These are phyloP conservation scores for Pseudozyma pruni DNA, from an alignment of 1,284 basidiomycete species.

Conservation along the genomic window DNA sequence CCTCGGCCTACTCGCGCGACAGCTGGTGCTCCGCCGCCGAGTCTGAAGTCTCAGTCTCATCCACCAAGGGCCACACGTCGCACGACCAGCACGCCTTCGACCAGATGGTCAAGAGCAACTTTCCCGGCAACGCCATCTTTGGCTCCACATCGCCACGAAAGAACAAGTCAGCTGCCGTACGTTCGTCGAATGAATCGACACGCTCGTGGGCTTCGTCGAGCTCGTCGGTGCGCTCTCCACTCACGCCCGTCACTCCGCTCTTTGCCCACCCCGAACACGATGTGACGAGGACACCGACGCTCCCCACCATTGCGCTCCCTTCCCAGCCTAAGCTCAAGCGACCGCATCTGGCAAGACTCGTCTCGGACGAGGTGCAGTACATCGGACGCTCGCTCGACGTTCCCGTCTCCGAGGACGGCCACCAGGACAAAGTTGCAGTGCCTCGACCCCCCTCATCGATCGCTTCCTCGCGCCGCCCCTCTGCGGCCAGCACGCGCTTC, in stretches of 20 bases:
- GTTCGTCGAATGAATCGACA: slow-evolving; percentile 24
- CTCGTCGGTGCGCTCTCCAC: slow-evolving; percentile 25
- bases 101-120: slow-evolving; percentile 17
- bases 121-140: slow-evolving; percentile 32
- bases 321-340: slow-evolving; percentile 6
- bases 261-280: slow-evolving; percentile 24
- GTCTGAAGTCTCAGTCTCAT: slow-evolving; percentile 15
- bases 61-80: slow-evolving; percentile 28
- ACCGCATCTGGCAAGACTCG: slow-evolving; percentile 16
- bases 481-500: slow-evolving; percentile 19
- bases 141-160: slow-evolving; percentile 42
- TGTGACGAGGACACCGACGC: slow-evolving; percentile 19
- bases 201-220: slow-evolving; percentile 23
- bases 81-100: slow-evolving; percentile 25
- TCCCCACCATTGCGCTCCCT: slow-evolving; percentile 9
- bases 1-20: slow-evolving; percentile 29
- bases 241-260: slow-evolving; percentile 14
- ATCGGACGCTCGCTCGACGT: slow-evolving; percentile 39
- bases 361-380: slow-evolving; percentile 32
- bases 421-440: slow-evolving; percentile 9
- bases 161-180: slow-evolving; percentile 11
- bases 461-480: slow-evolving; percentile 1
- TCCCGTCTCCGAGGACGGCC: slow-evolving; percentile 27
- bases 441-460: slow-evolving; percentile 1
- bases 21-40: slow-evolving; percentile 34